These are phyloP conservation scores for Ajuga reptans DNA, from an alignment of 305 asterid species.

Conservation along the genomic window DNA sequence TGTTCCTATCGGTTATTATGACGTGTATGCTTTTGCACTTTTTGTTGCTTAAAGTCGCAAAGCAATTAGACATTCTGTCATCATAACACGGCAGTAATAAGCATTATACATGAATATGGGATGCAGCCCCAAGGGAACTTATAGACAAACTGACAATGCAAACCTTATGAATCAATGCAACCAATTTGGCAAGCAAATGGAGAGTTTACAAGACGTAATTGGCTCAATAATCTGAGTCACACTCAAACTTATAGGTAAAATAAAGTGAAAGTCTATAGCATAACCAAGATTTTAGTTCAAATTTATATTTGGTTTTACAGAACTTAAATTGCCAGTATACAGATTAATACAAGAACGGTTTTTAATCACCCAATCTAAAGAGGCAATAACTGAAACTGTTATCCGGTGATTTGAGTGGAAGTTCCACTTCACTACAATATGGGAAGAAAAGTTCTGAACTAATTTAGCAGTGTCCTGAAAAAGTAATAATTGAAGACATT, in stretches of 20 bases:
- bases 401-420: constrained; percentile 4
- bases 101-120: neutral
- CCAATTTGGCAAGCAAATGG: neutral
- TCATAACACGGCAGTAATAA: neutral
- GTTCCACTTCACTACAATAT: constrained; percentile 12
- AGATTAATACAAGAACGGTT: neutral
- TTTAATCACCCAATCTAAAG: neutral
- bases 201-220: neutral
- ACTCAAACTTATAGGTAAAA: neutral
- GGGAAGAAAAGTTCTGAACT: neutral
- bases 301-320: neutral
- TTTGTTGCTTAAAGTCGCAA: constrained; percentile 1
- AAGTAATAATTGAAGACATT: neutral
- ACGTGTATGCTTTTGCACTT: neutral
- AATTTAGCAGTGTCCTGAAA: neutral
- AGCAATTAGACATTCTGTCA: neutral
- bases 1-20: constrained; percentile 39
- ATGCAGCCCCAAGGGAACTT: neutral
- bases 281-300: neutral
- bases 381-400: neutral
- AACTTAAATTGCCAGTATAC: neutral
- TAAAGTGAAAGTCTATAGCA: neutral
- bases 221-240: neutral
- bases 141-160: neutral
- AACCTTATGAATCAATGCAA: neutral